Conservation (phyloP, 208 protist genomes). For the Trichomonas vaginalis region DNA sequence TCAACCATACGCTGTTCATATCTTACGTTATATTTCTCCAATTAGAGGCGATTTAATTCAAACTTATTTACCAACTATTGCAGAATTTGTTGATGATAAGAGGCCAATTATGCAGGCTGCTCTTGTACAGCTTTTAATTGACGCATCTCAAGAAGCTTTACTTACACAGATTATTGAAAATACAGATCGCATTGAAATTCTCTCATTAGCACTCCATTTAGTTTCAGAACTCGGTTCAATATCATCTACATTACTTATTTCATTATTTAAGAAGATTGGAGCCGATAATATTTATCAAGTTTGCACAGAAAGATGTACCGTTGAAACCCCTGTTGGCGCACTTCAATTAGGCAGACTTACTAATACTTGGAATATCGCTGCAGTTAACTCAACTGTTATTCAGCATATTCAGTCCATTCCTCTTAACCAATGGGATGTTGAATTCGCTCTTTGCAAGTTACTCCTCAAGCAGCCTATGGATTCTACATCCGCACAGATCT, state of each 20-base stretch:
- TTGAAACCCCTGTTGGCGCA: not conserved
- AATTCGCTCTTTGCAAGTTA: not conserved
- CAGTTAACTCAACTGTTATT: not conserved
- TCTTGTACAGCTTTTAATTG: not conserved
- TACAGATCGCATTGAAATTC: not conserved
- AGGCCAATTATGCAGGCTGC: not conserved
- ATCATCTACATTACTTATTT: not conserved
- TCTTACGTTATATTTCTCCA: not conserved
- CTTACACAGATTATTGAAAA: not conserved
- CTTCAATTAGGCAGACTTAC: not conserved
- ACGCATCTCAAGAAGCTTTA: not conserved
- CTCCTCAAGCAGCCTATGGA: conserved; percentile 11
- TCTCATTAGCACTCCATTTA: not conserved
- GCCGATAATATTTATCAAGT: not conserved
- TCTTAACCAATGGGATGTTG: not conserved
- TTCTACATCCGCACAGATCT: conserved; percentile 7
- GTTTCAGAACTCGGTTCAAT: not conserved
- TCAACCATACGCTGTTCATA: conserved; percentile 3
- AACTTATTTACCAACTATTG: not conserved
- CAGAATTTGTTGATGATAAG: not conserved
- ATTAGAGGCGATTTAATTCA: not conserved
- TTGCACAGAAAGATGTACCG: not conserved
- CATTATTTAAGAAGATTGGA: not conserved
- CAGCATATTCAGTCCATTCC: not conserved
- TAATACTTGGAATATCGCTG: conserved; percentile 11